Percentiles rank a stretch among this genome's conserved stretches.
Conservation (phyloP, 768 basidiomycete genomes). For the Termitomyces sp. region DNA sequence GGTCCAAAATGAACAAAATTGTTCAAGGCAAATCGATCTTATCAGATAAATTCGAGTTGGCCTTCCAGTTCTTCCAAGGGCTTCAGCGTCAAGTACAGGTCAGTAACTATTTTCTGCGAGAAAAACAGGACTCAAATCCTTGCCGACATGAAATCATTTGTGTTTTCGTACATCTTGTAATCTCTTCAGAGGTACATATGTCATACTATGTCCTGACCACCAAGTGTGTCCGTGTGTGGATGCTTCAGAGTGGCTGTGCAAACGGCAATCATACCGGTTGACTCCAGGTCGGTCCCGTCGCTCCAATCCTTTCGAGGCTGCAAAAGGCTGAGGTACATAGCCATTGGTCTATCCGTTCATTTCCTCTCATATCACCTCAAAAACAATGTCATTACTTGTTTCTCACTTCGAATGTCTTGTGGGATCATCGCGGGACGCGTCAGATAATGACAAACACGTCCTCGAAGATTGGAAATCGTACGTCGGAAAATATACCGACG, state of each 20-base stretch:
- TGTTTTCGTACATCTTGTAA: background rate
- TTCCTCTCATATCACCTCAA: background rate
- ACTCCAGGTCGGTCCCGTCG: background rate
- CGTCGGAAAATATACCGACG: constrained; percentile 3
- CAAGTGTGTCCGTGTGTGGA: background rate
- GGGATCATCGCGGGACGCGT: constrained; percentile 19
- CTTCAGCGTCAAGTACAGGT: no score
- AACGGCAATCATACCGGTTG: background rate
- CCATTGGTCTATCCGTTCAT: background rate
- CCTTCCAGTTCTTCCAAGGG: no score
- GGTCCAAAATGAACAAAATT: background rate
- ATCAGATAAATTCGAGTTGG: no score
- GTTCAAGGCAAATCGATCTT: background rate
- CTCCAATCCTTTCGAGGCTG: background rate
- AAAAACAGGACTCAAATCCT: no score
- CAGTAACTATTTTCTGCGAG: no score
- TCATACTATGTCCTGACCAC: background rate
- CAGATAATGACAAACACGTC: constrained; percentile 18
- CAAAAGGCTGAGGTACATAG: no score
- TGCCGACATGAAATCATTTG: background rate
- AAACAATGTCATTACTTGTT: constrained; percentile 1
- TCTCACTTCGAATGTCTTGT: constrained; percentile 27
- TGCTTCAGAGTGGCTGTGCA: constrained; percentile 1
- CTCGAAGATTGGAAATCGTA: constrained; percentile 28
- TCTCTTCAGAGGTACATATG: background rate